Evolutionary conservation across 2,329 filamentous ascomycete genomes (phyloP).

Genomic region (Tolypocladium sp.): DNA sequence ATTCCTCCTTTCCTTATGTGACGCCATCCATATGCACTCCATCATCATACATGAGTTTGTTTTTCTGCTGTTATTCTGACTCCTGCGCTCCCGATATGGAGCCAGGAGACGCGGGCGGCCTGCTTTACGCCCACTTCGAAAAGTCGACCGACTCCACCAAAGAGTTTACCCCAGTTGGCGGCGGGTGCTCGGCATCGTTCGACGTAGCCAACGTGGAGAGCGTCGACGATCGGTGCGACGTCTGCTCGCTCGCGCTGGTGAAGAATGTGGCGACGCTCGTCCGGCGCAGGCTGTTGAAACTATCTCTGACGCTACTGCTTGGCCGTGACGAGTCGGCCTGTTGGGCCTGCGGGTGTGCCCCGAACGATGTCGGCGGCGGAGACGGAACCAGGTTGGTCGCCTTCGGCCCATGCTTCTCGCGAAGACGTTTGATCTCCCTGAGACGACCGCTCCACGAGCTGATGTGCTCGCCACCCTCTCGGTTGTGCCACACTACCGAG

Average conservation of each 20-base stretch:
- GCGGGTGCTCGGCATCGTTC: conserved; percentile 42
- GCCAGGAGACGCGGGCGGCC: background rate
- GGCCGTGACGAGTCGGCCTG: conserved; percentile 7
- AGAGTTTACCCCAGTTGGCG: conserved; percentile 17
- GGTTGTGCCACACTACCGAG: conserved; percentile 76
- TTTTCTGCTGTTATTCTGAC: background rate
- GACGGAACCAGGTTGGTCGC: conserved; percentile 13
- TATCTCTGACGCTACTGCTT: conserved; percentile 41
- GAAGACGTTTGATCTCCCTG: conserved; percentile 72
- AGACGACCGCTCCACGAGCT: conserved; percentile 86
- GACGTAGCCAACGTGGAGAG: conserved; percentile 43
- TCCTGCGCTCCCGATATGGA: no score
- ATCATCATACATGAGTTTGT: background rate
- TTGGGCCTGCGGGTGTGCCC: conserved; percentile 14
- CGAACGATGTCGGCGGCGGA: conserved; percentile 19
- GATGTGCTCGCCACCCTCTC: conserved; percentile 70
- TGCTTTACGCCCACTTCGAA: conserved; percentile 26
- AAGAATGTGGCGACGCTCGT: conserved; percentile 60
- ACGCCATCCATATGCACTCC: background rate
- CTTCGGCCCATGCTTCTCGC: conserved; percentile 55
- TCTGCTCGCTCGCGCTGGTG: conserved; percentile 45
- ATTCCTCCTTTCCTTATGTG: background rate
- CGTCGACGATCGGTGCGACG: conserved; percentile 49
- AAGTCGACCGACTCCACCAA: conserved; percentile 28
- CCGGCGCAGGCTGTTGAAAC: conserved; percentile 49